A percentile compares a stretch with the other conserved stretches of the same genome.
Evolutionary conservation across 192 early-diverging fungal species (phyloP).

Genomic region (Fimicolochytrium jonesii): DNA sequence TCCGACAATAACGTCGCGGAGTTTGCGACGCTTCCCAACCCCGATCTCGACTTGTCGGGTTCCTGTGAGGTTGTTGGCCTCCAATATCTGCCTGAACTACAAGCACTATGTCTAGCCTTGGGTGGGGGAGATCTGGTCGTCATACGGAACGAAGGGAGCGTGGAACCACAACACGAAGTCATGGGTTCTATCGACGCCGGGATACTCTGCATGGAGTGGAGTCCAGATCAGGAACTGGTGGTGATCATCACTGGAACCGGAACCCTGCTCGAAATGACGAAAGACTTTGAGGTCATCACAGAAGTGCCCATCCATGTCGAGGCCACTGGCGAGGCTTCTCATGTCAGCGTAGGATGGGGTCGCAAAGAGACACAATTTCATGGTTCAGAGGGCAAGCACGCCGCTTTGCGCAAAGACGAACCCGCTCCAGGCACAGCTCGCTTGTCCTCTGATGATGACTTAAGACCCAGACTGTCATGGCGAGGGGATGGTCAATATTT

Average conservation of each 20-base stretch:
- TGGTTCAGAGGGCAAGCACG: constrained; percentile 78
- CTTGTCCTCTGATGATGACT: constrained; percentile 67
- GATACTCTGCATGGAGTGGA: constrained; percentile 71
- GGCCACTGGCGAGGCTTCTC: constrained; percentile 64
- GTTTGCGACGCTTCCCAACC: constrained; percentile 5
- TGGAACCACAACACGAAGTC: constrained; percentile 31
- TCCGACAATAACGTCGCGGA: background rate
- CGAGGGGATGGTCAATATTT: constrained; percentile 85
- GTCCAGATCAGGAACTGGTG: constrained; percentile 85
- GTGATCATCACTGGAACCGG: constrained; percentile 72
- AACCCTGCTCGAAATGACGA: constrained; percentile 82
- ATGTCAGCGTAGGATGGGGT: constrained; percentile 93
- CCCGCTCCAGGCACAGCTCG: constrained; percentile 25
- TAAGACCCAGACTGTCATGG: constrained; percentile 75
- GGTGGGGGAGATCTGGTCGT: constrained; percentile 46
- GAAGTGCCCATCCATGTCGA: constrained; percentile 73
- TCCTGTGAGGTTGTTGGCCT: constrained; percentile 17
- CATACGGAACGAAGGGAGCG: constrained; percentile 2
- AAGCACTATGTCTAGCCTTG: constrained; percentile 43
- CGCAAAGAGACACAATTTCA: constrained; percentile 96
- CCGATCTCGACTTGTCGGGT: background rate
- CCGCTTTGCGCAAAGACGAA: constrained; percentile 48
- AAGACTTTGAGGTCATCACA: constrained; percentile 84
- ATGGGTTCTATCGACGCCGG: constrained; percentile 76
- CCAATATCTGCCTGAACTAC: constrained; percentile 48